phyloP scores from a whole-genome alignment of 805 yeast species.

The Sungouiozyma ichnusensis region DNA sequence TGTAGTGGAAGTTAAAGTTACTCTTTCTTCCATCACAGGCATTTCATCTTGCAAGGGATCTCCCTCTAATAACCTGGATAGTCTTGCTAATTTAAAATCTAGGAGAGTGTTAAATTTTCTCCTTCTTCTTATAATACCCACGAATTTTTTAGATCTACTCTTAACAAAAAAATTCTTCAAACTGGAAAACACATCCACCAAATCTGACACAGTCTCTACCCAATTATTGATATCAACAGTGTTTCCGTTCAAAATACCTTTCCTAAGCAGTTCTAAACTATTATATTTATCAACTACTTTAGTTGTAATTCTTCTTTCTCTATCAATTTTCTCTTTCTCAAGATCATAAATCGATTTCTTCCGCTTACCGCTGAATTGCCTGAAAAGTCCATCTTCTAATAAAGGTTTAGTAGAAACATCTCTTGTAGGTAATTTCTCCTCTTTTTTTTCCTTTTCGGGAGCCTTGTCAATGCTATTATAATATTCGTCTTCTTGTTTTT shows the following conservation, averaged over 20 bases:
- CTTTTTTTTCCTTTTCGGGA: not conserved
- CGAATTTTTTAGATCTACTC: slow-evolving; percentile 60
- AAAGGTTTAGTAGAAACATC: slow-evolving; percentile 22
- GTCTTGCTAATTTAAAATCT: slow-evolving; percentile 62
- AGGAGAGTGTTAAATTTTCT: slow-evolving; percentile 52
- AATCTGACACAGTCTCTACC: slow-evolving; percentile 73
- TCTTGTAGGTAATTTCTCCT: slow-evolving; percentile 2
- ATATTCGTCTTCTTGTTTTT: slow-evolving; percentile 19
- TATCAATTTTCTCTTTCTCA: slow-evolving; percentile 38
- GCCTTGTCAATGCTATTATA: slow-evolving; percentile 7
- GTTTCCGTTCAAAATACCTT: slow-evolving; percentile 43
- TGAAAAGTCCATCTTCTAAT: slow-evolving; percentile 24
- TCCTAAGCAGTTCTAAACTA: slow-evolving; percentile 32
- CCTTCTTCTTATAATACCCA: slow-evolving; percentile 54
- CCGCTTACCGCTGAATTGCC: slow-evolving; percentile 17
- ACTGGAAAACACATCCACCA: slow-evolving; percentile 72
- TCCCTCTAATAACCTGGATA: slow-evolving; percentile 55
- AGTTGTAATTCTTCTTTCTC: slow-evolving; percentile 49
- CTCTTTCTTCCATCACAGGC: slow-evolving; percentile 33
- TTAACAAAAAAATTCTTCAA: slow-evolving; percentile 71
- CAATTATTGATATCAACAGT: slow-evolving; percentile 62
- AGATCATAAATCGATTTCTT: slow-evolving; percentile 28
- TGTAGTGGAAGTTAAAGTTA: slow-evolving; percentile 37
- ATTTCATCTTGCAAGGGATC: slow-evolving; percentile 29
- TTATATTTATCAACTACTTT: slow-evolving; percentile 46